A percentile compares a stretch with the other conserved stretches of the same genome.
Evolutionary conservation across 345 rosid species (phyloP).

Genomic region (Populus nigra): DNA sequence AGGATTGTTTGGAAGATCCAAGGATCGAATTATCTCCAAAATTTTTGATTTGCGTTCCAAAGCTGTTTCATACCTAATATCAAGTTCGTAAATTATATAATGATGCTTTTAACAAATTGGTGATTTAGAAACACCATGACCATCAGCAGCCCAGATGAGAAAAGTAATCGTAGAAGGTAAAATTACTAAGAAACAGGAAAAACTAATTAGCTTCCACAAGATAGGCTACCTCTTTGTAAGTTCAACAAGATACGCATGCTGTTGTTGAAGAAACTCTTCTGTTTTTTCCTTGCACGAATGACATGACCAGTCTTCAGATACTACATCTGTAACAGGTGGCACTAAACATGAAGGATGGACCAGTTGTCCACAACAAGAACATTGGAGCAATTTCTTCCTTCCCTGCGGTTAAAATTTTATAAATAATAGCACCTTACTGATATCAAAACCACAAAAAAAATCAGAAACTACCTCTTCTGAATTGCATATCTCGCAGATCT

Average conservation of each 20-base stretch:
- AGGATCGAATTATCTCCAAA: slow-evolving; percentile 76
- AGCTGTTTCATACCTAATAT: slow-evolving; percentile 81
- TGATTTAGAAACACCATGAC: slow-evolving; percentile 5
- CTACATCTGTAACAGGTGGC: slow-evolving; percentile 72
- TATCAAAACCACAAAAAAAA: neutral
- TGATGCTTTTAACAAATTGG: slow-evolving; percentile 4
- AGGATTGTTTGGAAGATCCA: slow-evolving; percentile 97
- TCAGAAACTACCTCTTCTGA: slow-evolving; percentile 66
- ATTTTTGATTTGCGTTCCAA: slow-evolving; percentile 79
- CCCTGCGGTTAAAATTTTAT: slow-evolving; percentile 48
- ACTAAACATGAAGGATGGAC: slow-evolving; percentile 81
- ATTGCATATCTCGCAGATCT: slow-evolving; percentile 90
- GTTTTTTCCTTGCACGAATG: slow-evolving; percentile 96
- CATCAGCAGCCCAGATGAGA: neutral
- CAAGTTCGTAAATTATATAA: slow-evolving; percentile 14
- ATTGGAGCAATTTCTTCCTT: slow-evolving; percentile 86
- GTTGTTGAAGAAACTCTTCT: slow-evolving; percentile 80
- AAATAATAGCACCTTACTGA: slow-evolving; percentile 9
- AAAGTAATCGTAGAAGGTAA: neutral
- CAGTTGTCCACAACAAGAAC: slow-evolving; percentile 90
- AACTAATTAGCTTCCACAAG: slow-evolving; percentile 12
- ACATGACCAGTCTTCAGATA: slow-evolving; percentile 82
- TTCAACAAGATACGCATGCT: slow-evolving; percentile 60
- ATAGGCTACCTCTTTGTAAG: slow-evolving; percentile 62
- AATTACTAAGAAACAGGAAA: neutral